Evolutionary conservation across 768 basidiomycete genomes (phyloP).

Genomic region (Mycena indigotica): DNA sequence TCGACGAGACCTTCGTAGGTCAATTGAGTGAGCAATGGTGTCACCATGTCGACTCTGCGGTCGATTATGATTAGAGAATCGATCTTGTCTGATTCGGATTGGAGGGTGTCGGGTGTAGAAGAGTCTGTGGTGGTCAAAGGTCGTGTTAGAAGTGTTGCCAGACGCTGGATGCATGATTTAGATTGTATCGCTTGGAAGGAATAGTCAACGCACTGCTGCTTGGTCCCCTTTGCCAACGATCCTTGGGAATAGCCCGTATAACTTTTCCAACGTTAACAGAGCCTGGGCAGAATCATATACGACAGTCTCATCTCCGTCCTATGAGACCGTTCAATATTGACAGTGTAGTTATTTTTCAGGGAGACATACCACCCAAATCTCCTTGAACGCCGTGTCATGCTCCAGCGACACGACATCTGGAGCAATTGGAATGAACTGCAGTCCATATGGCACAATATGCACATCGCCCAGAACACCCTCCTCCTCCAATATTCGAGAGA

Average conservation of each 20-base stretch:
- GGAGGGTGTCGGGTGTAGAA: constrained; percentile 41
- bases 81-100: constrained; percentile 59
- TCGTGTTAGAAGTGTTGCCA: constrained; percentile 70
- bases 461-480: constrained; percentile 98
- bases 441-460: constrained; percentile 80
- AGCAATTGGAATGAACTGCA: constrained; percentile 93
- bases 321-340: constrained; percentile 13
- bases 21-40: constrained; percentile 90
- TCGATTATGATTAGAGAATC: constrained; percentile 91
- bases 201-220: constrained; percentile 58
- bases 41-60: constrained; percentile 91
- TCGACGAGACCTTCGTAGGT: constrained; percentile 97
- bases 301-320: constrained; percentile 94
- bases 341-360: not conserved
- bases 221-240: constrained; percentile 92
- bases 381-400: constrained; percentile 80
- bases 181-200: too few relatives aligned
- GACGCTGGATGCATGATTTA: too few relatives aligned
- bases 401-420: constrained; percentile 93
- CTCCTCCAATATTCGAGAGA: constrained; percentile 86
- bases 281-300: constrained; percentile 90
- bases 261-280: constrained; percentile 75
- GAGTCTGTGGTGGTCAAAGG: constrained; percentile 44
- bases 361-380: constrained; percentile 82
- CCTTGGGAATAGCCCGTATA: constrained; percentile 89